A percentile compares a stretch with the other conserved stretches of the same genome.
Evolutionary conservation across 1,284 basidiomycete genomes (phyloP).

Genomic region (Mycosarcoma maydis): DNA sequence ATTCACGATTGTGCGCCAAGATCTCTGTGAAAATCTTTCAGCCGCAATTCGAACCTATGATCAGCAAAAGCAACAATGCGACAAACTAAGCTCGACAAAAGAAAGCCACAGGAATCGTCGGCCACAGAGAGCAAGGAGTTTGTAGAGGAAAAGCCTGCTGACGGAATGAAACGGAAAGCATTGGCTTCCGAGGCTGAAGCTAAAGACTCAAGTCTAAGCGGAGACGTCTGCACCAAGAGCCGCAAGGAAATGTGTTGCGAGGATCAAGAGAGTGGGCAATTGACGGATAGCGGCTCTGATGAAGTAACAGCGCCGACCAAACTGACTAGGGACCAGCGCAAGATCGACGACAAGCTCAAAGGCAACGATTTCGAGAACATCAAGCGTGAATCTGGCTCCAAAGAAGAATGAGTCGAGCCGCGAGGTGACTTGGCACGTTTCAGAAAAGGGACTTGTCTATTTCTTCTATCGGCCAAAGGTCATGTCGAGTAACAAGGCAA

Average conservation of each 20-base stretch:
- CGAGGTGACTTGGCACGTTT: slow-evolving; percentile 35
- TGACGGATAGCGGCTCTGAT: background rate
- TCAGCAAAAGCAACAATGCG: slow-evolving; percentile 9
- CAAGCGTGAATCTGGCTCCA: background rate
- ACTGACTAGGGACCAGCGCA: slow-evolving; percentile 11
- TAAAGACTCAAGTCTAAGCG: background rate
- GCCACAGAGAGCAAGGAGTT: background rate
- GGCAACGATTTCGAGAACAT: slow-evolving; percentile 29
- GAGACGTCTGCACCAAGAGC: slow-evolving; percentile 10
- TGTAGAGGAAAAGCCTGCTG: background rate
- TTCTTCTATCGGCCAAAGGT: slow-evolving; percentile 59
- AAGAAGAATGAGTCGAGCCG: background rate
- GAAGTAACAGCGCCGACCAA: slow-evolving; percentile 3
- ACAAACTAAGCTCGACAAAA: slow-evolving; percentile 18
- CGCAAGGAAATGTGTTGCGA: slow-evolving; percentile 12
- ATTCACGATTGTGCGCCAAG: too few relatives aligned
- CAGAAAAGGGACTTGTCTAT: slow-evolving; percentile 42
- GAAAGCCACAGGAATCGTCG: slow-evolving; percentile 1
- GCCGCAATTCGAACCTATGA: background rate
- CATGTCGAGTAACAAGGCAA: slow-evolving; percentile 32
- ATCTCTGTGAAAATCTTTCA: too few relatives aligned
- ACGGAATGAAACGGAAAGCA: slow-evolving; percentile 21
- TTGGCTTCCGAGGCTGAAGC: slow-evolving; percentile 2
- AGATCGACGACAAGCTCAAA: slow-evolving; percentile 24
- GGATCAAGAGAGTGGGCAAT: background rate